phyloP scores from a whole-genome alignment of 345 rosid species.

The Camelina laxa region DNA sequence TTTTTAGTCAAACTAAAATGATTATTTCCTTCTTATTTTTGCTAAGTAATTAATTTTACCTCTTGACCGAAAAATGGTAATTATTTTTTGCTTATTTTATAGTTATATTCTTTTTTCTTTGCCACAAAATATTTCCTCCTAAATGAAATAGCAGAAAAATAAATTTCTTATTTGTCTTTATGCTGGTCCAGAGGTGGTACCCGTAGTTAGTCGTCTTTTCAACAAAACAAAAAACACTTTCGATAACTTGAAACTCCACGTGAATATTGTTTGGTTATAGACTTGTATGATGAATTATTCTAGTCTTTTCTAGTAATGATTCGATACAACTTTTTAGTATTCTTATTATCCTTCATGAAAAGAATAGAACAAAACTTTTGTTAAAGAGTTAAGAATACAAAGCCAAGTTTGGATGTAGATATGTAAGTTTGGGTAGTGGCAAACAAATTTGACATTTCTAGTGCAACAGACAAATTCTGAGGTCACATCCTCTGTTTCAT shows the following conservation, averaged over 20 bases:
- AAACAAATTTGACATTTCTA: constrained; percentile 18
- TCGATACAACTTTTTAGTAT: background rate
- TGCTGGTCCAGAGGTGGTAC: background rate
- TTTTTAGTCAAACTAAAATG: background rate
- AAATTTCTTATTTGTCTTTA: background rate
- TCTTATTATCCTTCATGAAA: background rate
- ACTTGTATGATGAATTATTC: background rate
- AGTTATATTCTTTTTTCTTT: background rate
- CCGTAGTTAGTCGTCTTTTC: background rate
- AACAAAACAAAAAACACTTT: background rate
- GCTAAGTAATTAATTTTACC: background rate
- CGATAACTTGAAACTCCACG: background rate
- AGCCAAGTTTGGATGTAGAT: constrained; percentile 19
- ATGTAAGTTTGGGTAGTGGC: constrained; percentile 16
- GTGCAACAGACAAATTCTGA: constrained; percentile 1
- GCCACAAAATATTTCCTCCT: background rate
- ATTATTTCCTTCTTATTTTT: background rate
- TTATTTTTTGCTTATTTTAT: background rate
- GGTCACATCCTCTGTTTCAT: no score
- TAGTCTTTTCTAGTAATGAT: background rate
- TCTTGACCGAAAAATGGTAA: background rate
- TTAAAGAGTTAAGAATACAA: constrained; percentile 9
- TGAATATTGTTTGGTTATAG: constrained; percentile 1
- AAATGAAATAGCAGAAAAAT: background rate
- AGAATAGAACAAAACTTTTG: background rate